Percentiles rank a stretch among this genome's conserved stretches.
Evolutionary conservation across 768 basidiomycete genomes (phyloP).

Genomic region (Chalciporus chontae): DNA sequence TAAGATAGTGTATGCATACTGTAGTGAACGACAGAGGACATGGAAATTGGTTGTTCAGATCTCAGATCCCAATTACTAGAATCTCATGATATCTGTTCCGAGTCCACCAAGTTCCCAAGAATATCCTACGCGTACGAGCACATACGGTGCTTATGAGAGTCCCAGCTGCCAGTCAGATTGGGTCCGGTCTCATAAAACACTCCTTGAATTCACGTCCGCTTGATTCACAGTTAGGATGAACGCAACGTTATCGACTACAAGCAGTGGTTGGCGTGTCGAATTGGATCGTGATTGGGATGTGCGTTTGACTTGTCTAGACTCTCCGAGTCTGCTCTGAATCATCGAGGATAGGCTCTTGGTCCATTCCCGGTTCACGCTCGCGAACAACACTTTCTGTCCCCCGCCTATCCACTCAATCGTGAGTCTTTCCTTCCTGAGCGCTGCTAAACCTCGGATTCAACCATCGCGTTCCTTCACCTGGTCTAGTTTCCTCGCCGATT

Average conservation of each 20-base stretch:
- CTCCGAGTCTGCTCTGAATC: neutral
- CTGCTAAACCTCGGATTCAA: neutral
- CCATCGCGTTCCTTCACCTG: conserved; percentile 1
- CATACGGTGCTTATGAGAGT: no score
- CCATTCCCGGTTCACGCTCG: conserved; percentile 83
- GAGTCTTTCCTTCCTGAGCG: conserved; percentile 19
- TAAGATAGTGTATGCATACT: no score
- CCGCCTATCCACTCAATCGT: conserved; percentile 70
- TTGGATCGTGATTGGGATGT: conserved; percentile 30
- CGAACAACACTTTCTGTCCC: conserved; percentile 80
- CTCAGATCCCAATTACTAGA: no score
- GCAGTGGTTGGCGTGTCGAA: conserved; percentile 20
- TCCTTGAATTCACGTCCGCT: neutral
- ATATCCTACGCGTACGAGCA: no score
- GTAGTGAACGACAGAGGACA: no score
- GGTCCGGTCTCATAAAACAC: neutral
- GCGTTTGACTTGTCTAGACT: conserved; percentile 3
- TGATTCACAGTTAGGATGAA: conserved; percentile 3
- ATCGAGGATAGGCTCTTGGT: conserved; percentile 58
- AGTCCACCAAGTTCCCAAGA: no score
- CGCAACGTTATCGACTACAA: neutral
- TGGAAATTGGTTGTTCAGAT: no score
- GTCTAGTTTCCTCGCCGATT: conserved; percentile 12
- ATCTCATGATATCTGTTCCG: no score
- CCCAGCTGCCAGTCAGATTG: no score